These are phyloP conservation scores for Scleroderma bovista DNA, from an alignment of 768 basidiomycete species.

Conservation along the genomic window DNA sequence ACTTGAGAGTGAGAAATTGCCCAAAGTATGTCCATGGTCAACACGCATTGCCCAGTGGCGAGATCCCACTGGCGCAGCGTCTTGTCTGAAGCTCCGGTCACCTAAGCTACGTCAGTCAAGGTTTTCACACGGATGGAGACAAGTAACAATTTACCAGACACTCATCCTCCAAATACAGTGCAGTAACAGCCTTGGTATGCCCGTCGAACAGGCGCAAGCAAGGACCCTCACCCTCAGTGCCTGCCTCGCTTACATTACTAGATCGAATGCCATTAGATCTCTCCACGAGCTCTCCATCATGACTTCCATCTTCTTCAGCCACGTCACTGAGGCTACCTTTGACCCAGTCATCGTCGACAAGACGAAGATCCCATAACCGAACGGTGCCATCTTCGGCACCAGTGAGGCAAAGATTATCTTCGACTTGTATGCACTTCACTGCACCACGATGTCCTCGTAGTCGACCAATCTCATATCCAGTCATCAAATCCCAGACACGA, in stretches of 20 bases:
- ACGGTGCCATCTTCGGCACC: slow-evolving; percentile 85
- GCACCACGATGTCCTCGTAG: slow-evolving; percentile 75
- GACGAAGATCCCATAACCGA: slow-evolving; percentile 85
- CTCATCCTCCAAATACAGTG: slow-evolving; percentile 93
- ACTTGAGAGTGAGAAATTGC: slow-evolving; percentile 87
- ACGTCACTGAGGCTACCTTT: slow-evolving; percentile 56
- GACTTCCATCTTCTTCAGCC: slow-evolving; percentile 53
- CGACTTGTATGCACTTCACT: slow-evolving; percentile 91
- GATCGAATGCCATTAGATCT: slow-evolving; percentile 38
- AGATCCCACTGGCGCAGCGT: slow-evolving; percentile 99
- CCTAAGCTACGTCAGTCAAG: slow-evolving; percentile 43
- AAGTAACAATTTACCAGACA: slow-evolving; percentile 60
- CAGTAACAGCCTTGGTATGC: slow-evolving; percentile 88
- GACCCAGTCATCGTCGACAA: slow-evolving; percentile 67
- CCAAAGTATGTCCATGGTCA: slow-evolving; percentile 99
- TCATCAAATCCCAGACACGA: slow-evolving; percentile 90
- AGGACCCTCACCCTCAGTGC: slow-evolving; percentile 39
- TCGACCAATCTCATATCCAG: slow-evolving; percentile 81
- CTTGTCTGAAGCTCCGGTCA: slow-evolving; percentile 97
- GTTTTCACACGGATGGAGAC: background rate
- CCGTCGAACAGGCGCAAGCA: slow-evolving; percentile 81
- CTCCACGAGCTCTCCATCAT: slow-evolving; percentile 35
- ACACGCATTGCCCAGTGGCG: slow-evolving; percentile 93
- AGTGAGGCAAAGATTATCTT: slow-evolving; percentile 85
- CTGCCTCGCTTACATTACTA: slow-evolving; percentile 32